Evolutionary conservation across 768 basidiomycete genomes (phyloP), one percentile per base, ranked within the genome.

Genomic region (Agaricus blazei): DNA sequence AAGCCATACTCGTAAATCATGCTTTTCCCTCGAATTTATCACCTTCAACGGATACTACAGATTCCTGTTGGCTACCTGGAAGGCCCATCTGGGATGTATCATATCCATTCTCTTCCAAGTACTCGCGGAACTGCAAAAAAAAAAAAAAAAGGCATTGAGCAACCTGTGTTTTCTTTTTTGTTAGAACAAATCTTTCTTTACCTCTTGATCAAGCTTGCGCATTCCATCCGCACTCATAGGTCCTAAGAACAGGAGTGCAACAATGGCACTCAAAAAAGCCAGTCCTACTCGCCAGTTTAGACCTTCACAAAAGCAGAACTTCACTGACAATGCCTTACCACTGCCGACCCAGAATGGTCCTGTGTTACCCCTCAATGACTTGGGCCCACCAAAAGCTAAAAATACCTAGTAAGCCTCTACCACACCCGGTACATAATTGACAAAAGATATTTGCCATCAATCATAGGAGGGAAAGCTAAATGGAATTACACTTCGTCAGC

Each of bases 321-420:
- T 51, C 31, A 23, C 15, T 19, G 28, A 14, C n/a, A 15, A 14
- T 9, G 63, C 19, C 72, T 23, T 60, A 75, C 85, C 87, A 60
- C 88, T 89, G n/a, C 78, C 91, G 59, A 93, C 67, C 88, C 87
- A 92, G 79, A 93, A 93, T 12, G 90, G 90, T 19, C 91, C 90
- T 0, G 92, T 93, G 65, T 88, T 85, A 48, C 85, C 88, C 58
- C 72, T 77, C 37, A 70, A 66, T 26, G 79, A 70, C 11, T 50
- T 60, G 1, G 76, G 8, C 4, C 85, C 85, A 57, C 84, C 85
- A 58, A 90, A 90, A 24, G 78, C 87, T 83, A 19, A 58, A 19
- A 14, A 60, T 14, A 48, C 23, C 11, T 28, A 63, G 47, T 54
- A 36, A 44, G 36, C 48, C 56, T 45, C 23, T 29, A 31, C 54